Evolutionary conservation across 2,329 filamentous ascomycete species (phyloP), one percentile per base, ranked within the genome.

Genomic region (Didymella pomorum): DNA sequence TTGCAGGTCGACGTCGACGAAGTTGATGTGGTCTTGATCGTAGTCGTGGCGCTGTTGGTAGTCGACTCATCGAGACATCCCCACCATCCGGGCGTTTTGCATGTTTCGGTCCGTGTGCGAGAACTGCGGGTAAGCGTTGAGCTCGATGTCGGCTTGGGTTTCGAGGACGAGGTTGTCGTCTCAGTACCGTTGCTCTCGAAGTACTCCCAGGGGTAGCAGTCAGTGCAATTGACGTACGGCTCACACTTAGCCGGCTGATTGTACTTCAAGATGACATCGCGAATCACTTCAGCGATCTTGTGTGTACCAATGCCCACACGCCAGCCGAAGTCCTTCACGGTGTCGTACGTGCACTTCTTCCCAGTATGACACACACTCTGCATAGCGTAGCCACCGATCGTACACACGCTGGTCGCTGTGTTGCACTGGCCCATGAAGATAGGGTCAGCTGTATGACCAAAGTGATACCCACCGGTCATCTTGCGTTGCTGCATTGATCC

Each of bases 381-480:
- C 82, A 99, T 85, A 1, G 95, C 93, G 74, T 98, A 99, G 0
- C 95, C 95, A 1, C 88, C 94, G 70, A 96, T 88, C 0, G 93
- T 95, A 76, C 95, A 98, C 11, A 89, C 88, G 2, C 94, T 93
- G 2, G 91, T 93, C 2, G 91, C 92, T 29, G 91, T 91, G 70
- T 97, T 97, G 79, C 95, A 98, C 0, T 89, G 91, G 29, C 95
- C 95, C 80, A 97, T 93, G 71, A 89, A 99, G 31, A 99, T 88
- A 0, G 95, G 95, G 76, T 99, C 95, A 0, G 95, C 95, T 0
- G 93, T 98, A 71, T 98, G 93, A 4, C 95, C 95, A 74, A 97
- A 94, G 76, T 99, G 95, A 72, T 88, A 96, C 0, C 90, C 84
- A 12, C 92, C 93, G 0, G 92, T 96, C 69, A 87, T 85, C 58